A percentile compares a stretch with the other conserved stretches of the same genome.
These are phyloP conservation scores for Dissophora globulifera DNA, from an alignment of 192 early-diverging fungal species.

Conservation along the genomic window DNA sequence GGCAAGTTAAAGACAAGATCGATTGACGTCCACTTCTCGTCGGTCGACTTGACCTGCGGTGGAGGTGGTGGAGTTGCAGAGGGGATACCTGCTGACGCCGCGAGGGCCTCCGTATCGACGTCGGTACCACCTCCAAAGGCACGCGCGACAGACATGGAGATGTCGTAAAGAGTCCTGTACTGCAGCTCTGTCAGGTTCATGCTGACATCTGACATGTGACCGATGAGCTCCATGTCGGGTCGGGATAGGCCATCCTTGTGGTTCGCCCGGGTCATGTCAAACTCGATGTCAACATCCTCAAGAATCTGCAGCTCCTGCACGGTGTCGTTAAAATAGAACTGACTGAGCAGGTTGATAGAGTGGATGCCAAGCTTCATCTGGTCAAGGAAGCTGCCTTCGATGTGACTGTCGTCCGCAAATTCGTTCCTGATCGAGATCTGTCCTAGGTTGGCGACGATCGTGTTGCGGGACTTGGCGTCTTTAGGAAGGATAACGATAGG, in stretches of 20 bases:
- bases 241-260: constrained; percentile 63
- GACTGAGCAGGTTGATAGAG: constrained; percentile 67
- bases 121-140: constrained; percentile 53
- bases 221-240: constrained; percentile 72
- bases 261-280: constrained; percentile 70
- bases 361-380: constrained; percentile 70
- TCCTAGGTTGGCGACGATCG: constrained; percentile 85
- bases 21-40: constrained; percentile 48
- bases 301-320: constrained; percentile 79
- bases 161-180: constrained; percentile 82
- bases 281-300: constrained; percentile 84
- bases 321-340: constrained; percentile 52
- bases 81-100: constrained; percentile 31
- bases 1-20: constrained; percentile 73
- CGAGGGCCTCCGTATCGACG: constrained; percentile 22
- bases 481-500: constrained; percentile 89
- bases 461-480: constrained; percentile 64
- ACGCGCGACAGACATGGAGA: constrained; percentile 63
- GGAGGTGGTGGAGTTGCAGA: constrained; percentile 7
- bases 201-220: constrained; percentile 76
- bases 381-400: constrained; percentile 66
- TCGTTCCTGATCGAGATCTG: constrained; percentile 85
- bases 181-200: constrained; percentile 85
- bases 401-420: constrained; percentile 66
- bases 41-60: not conserved